Conservation (phyloP, 352 stramenopile species). For the Phytophthora megakarya region DNA sequence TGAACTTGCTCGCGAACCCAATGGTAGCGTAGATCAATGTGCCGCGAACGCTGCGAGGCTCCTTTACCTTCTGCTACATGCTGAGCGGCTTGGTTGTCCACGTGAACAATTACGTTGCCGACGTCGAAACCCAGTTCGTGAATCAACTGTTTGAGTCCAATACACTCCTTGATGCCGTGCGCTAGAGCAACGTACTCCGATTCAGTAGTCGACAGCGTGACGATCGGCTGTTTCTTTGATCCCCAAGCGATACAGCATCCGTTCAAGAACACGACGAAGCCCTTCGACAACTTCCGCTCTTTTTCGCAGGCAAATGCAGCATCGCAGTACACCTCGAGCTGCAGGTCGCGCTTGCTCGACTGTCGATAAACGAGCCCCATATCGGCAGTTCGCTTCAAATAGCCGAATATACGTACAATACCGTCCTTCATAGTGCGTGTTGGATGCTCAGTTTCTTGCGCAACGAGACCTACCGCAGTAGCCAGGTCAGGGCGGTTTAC, state of each 20-base stretch:
- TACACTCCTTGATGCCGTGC: slow-evolving; percentile 17
- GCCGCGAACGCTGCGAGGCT: background rate
- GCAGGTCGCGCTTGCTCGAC: background rate
- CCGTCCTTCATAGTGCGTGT: background rate
- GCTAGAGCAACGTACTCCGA: slow-evolving; percentile 14
- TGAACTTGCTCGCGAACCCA: too few species aligned
- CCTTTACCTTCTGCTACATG: slow-evolving; percentile 19
- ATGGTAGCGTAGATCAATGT: slow-evolving; percentile 14
- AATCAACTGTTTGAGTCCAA: slow-evolving; percentile 19
- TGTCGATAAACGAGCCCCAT: background rate
- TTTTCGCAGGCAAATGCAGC: slow-evolving; percentile 11
- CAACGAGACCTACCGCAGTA: slow-evolving; percentile 8
- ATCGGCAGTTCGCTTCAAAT: background rate
- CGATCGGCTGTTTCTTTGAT: slow-evolving; percentile 23
- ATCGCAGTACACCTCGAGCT: slow-evolving; percentile 13
- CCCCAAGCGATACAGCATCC: slow-evolving; percentile 4
- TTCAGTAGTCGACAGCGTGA: slow-evolving; percentile 18
- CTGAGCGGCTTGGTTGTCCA: slow-evolving; percentile 20
- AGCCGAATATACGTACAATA: slow-evolving; percentile 4
- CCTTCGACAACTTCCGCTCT: slow-evolving; percentile 2
- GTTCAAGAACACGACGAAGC: slow-evolving; percentile 3
- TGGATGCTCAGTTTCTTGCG: slow-evolving; percentile 15
- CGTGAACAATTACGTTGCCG: slow-evolving; percentile 2
- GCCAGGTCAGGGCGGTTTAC: slow-evolving; percentile 5
- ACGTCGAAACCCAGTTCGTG: background rate